phyloP scores from a whole-genome alignment of 495 filamentous ascomycete species.

The Aspergillus bertholletiae region DNA sequence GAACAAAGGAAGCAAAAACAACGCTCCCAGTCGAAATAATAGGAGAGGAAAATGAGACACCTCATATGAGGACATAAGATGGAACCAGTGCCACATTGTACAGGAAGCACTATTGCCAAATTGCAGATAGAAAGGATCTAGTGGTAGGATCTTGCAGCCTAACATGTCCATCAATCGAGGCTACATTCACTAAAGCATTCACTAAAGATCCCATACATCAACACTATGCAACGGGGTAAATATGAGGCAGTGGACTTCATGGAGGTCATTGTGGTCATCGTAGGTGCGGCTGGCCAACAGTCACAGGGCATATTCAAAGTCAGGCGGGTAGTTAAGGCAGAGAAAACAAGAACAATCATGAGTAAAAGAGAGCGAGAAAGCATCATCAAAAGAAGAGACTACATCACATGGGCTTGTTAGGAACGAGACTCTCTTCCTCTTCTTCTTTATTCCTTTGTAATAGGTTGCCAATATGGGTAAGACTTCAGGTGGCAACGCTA shows the following conservation, averaged over 20 bases:
- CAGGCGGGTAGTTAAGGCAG: conserved; percentile 16
- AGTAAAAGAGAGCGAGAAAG: not conserved
- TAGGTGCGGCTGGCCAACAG: conserved; percentile 13
- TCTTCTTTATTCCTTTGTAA: not conserved
- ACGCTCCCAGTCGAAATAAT: not conserved
- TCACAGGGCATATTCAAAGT: conserved; percentile 26
- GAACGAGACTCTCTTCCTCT: not conserved
- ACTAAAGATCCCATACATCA: not conserved
- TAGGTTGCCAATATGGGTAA: too few relatives aligned
- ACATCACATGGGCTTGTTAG: not conserved
- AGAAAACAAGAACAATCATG: not conserved
- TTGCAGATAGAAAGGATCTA: not conserved
- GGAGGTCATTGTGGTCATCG: not conserved
- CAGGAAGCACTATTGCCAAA: not conserved
- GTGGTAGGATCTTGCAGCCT: not conserved
- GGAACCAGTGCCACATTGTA: too few relatives aligned
- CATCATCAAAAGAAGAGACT: not conserved
- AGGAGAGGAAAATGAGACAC: not conserved
- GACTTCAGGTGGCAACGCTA: too few relatives aligned
- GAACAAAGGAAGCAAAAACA: not conserved
- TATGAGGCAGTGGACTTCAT: not conserved
- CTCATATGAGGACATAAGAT: too few relatives aligned
- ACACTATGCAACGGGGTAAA: not conserved
- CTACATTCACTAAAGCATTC: not conserved
- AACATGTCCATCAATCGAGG: not conserved